A percentile compares a stretch with the other conserved stretches of the same genome.
Conservation (phyloP, 2,329 filamentous ascomycete species). For the Calonectria leucothoes region DNA sequence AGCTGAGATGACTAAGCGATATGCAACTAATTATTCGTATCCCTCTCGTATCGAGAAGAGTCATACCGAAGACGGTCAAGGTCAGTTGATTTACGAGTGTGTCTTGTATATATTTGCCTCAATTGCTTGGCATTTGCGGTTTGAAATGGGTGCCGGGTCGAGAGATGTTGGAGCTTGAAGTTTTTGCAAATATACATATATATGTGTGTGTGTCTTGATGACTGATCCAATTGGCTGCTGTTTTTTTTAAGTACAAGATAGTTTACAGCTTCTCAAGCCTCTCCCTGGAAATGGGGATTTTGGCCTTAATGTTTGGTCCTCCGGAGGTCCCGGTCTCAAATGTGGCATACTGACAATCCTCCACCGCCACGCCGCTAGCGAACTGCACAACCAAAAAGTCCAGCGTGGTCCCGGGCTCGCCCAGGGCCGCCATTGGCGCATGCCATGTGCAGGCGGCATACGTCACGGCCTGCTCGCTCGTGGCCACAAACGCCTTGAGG, state of each 20-base stretch:
- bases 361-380: slow-evolving; percentile 81
- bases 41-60: background rate
- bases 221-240: background rate
- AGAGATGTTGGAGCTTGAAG: background rate
- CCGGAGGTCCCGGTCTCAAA: slow-evolving; percentile 47
- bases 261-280: slow-evolving; percentile 29
- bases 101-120: background rate
- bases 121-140: background rate
- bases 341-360: slow-evolving; percentile 89
- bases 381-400: slow-evolving; percentile 94
- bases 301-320: slow-evolving; percentile 55
- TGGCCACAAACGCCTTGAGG: slow-evolving; percentile 82
- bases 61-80: background rate
- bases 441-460: slow-evolving; percentile 96
- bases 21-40: background rate
- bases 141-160: background rate
- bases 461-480: slow-evolving; percentile 84
- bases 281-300: slow-evolving; percentile 38
- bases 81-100: background rate
- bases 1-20: slow-evolving; percentile 19
- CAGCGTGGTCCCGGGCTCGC: slow-evolving; percentile 66
- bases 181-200: too few species aligned
- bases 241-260: background rate
- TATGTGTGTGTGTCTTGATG: background rate
- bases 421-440: slow-evolving; percentile 93